Conservation (phyloP, 2,329 filamentous ascomycete species). For the Mycogone perniciosa region DNA sequence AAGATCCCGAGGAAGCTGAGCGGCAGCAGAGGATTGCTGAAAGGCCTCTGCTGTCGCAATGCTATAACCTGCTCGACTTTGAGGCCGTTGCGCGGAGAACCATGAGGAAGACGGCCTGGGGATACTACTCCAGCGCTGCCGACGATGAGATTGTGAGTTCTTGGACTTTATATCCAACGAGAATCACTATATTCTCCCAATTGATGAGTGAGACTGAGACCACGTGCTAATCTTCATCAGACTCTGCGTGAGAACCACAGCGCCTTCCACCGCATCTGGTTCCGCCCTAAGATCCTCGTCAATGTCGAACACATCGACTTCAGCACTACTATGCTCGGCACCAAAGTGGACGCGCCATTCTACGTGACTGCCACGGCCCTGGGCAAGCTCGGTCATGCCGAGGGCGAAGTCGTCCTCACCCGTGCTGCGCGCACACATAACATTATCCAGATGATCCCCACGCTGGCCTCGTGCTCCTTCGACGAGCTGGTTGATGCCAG, state of each 20-base stretch:
- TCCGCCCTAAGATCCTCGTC: slow-evolving; percentile 80
- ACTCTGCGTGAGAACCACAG: slow-evolving; percentile 93
- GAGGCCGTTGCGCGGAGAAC: slow-evolving; percentile 82
- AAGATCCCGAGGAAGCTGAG: slow-evolving; percentile 52
- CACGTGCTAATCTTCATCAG: slow-evolving; percentile 35
- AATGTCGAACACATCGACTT: slow-evolving; percentile 85
- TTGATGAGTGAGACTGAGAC: not conserved
- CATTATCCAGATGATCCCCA: slow-evolving; percentile 97
- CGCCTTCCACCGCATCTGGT: slow-evolving; percentile 96
- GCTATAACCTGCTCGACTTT: slow-evolving; percentile 93
- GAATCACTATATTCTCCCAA: not conserved
- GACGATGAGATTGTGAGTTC: slow-evolving; percentile 37
- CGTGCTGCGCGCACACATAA: slow-evolving; percentile 77
- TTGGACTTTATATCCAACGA: not conserved
- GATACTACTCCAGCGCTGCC: slow-evolving; percentile 91
- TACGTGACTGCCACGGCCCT: slow-evolving; percentile 96
- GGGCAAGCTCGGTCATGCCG: slow-evolving; percentile 87
- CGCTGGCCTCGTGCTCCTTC: slow-evolving; percentile 91
- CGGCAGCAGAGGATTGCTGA: slow-evolving; percentile 65
- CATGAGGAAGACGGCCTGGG: slow-evolving; percentile 97
- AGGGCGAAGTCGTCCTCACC: slow-evolving; percentile 90
- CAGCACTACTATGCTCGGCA: slow-evolving; percentile 88
- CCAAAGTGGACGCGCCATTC: slow-evolving; percentile 77
- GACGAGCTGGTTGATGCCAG: slow-evolving; percentile 92
- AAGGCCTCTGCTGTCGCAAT: slow-evolving; percentile 78